phyloP scores from a whole-genome alignment of 2,329 filamentous ascomycete genomes.

The Diaporthe vaccinii region DNA sequence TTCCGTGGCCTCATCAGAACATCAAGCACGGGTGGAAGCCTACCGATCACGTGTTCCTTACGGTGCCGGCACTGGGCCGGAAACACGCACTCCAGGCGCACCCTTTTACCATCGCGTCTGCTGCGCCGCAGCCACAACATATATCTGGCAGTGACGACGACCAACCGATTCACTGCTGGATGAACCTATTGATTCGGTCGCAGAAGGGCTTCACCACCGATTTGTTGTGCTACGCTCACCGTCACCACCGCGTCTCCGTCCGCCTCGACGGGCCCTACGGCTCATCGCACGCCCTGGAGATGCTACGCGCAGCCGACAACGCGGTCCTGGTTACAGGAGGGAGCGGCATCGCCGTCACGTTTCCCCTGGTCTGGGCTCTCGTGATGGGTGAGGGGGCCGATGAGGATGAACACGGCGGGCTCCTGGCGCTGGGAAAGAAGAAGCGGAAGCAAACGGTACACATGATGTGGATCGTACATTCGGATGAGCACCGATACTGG shows the following conservation, averaged over 20 bases:
- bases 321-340: constrained; percentile 73
- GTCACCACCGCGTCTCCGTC: constrained; percentile 57
- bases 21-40: constrained; percentile 69
- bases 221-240: constrained; percentile 64
- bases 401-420: not conserved
- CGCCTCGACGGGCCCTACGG: constrained; percentile 77
- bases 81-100: constrained; percentile 71
- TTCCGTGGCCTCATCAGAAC: constrained; percentile 47
- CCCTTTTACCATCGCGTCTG: constrained; percentile 76
- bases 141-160: not conserved
- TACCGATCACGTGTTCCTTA: constrained; percentile 75
- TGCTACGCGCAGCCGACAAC: constrained; percentile 62
- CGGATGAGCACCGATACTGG: constrained; percentile 67
- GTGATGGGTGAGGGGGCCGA: constrained; percentile 45
- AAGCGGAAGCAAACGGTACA: constrained; percentile 54
- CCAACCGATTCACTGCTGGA: constrained; percentile 57
- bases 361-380: constrained; percentile 70
- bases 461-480: constrained; percentile 72
- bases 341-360: constrained; percentile 74
- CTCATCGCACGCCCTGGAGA: constrained; percentile 66
- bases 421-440: not conserved
- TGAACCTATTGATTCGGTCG: constrained; percentile 71
- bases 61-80: constrained; percentile 66
- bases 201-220: constrained; percentile 71
- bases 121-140: constrained; percentile 55